A percentile compares a stretch with the other conserved stretches of the same genome.
phyloP scores from a whole-genome alignment of 352 stramenopile genomes.

The Phytopythium helicoides region DNA sequence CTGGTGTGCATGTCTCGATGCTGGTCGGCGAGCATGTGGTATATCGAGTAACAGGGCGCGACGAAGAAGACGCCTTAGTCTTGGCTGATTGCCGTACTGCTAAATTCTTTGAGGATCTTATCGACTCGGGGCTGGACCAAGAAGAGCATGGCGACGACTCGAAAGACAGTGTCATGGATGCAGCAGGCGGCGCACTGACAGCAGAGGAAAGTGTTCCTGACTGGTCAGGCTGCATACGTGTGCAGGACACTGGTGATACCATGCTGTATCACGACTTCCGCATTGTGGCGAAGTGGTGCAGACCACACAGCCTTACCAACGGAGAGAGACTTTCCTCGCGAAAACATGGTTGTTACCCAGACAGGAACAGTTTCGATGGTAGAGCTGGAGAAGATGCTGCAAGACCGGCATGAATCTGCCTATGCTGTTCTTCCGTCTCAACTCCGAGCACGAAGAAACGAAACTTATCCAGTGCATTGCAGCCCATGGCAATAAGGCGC shows the following conservation, averaged over 20 bases:
- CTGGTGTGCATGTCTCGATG: slow-evolving; percentile 28
- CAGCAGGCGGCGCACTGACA: slow-evolving; percentile 1
- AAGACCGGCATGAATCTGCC: slow-evolving; percentile 36
- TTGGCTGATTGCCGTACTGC: slow-evolving; percentile 49
- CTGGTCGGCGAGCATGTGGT: slow-evolving; percentile 42
- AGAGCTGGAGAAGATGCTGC: slow-evolving; percentile 37
- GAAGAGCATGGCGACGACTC: slow-evolving; percentile 38
- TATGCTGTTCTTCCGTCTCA: slow-evolving; percentile 58
- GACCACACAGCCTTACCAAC: slow-evolving; percentile 26
- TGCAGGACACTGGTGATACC: slow-evolving; percentile 50
- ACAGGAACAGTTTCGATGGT: slow-evolving; percentile 35
- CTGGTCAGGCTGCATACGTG: slow-evolving; percentile 50
- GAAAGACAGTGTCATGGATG: slow-evolving; percentile 37
- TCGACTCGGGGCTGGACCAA: slow-evolving; percentile 59
- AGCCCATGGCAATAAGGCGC: slow-evolving; percentile 71
- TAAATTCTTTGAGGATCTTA: slow-evolving; percentile 71
- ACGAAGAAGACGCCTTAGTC: slow-evolving; percentile 42
- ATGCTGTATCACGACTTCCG: slow-evolving; percentile 42
- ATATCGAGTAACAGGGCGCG: slow-evolving; percentile 47
- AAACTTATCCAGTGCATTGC: slow-evolving; percentile 71
- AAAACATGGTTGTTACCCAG: slow-evolving; percentile 38
- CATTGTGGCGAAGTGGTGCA: slow-evolving; percentile 53
- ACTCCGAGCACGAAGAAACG: slow-evolving; percentile 64
- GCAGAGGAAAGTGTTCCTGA: slow-evolving; percentile 12
- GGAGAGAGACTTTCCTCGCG: slow-evolving; percentile 18